Percentiles rank a stretch among this genome's conserved stretches.
phyloP scores from a whole-genome alignment of 768 basidiomycete species.

The Tylopilus plumbeoviolaceoides region DNA sequence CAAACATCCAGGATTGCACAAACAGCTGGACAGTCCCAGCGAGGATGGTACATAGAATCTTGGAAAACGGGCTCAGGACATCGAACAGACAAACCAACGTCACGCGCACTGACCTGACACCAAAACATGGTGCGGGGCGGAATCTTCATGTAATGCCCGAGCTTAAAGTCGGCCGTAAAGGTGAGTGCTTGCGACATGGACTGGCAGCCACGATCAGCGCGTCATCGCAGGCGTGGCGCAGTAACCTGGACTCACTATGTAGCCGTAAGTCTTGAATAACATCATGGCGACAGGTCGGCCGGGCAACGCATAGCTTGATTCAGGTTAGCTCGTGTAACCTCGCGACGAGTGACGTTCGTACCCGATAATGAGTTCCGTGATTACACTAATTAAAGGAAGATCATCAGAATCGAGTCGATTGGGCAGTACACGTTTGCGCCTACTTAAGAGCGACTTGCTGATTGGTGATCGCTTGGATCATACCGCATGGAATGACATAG shows the following conservation, averaged over 20 bases:
- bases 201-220: conserved; percentile 5
- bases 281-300: conserved; percentile 79
- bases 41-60: conserved; percentile 61
- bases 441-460: conserved; percentile 68
- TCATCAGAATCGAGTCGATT: background rate
- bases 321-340: background rate
- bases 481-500: conserved; percentile 51
- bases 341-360: conserved; percentile 1
- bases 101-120: conserved; percentile 43
- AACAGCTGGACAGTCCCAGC: conserved; percentile 72
- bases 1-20: conserved; percentile 73
- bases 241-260: conserved; percentile 40
- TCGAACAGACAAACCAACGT: background rate
- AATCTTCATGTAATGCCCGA: conserved; percentile 62
- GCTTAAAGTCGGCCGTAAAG: conserved; percentile 76
- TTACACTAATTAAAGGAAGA: conserved; percentile 39
- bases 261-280: conserved; percentile 85
- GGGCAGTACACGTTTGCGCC: background rate
- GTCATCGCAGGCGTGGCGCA: background rate
- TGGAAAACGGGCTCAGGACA: background rate
- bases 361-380: conserved; percentile 79
- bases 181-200: conserved; percentile 46
- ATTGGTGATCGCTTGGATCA: conserved; percentile 73
- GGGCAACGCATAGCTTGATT: conserved; percentile 56
- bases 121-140: conserved; percentile 72